Base-by-base conservation (phyloP, 2,329 filamentous ascomycete genomes). In the Nannizziopsis barbatae region DNA sequence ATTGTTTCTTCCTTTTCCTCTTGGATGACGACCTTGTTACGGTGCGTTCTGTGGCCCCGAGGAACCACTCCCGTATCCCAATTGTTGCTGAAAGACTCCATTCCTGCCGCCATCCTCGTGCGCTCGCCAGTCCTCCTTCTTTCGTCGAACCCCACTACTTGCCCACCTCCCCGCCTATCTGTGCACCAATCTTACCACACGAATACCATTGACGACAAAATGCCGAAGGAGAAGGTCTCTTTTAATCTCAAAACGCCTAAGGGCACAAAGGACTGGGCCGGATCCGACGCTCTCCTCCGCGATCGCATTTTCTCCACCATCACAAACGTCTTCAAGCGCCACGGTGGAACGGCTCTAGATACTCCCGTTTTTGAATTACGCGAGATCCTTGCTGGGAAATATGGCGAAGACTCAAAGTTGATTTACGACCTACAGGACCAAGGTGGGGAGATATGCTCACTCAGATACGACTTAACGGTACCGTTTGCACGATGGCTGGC, bases 401-500 rank as follows among this genome's bases (percentile, higher is more conserved):
- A 93, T 71, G 87, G 87, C 64, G 87, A 94, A 71, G 87, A 94
- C 67, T 86, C 82, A 61, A 90, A 90, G 67, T 81, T 94, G 65
- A 93, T 93, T 68, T 93, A 93, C 69, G 85, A 93, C 64, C 75
- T 92, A 55, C 81, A 84, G 61, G 86, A 93, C 63, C 87, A 93
- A 65, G 86, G 87, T 59, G 86, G 87, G 55, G 87, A 94, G 71
- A 73, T 87, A 51, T 86, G 83, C 67, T 88, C 86, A 17, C 74
- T 94, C 53, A 80, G 87, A 59, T 94, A 92, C 69, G 87, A 93
- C 62, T 70, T 93, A 57, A 93, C 87, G 1, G 87, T 94, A 9
- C 87, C 87, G 30, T 92, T 95, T 62, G 89, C 90, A 53, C 81
- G 89, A 60, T 95, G 84, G 80, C 77, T 95, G 53, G 89, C 89